Base-by-base conservation (phyloP, 805 yeast genomes). In the Scheffersomyces amazonensis region DNA sequence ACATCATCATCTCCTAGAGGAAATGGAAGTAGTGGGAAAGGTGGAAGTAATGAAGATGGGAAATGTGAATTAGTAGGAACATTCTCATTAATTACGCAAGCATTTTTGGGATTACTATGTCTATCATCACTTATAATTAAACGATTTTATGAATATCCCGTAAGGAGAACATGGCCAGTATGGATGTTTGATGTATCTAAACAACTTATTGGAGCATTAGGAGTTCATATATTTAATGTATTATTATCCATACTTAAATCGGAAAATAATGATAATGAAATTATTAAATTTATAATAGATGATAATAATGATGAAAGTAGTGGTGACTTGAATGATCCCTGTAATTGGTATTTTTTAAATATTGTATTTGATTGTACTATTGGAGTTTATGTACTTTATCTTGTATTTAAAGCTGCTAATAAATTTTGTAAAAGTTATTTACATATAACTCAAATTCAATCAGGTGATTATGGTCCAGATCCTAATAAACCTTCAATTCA, bases 321-420 rank as follows among this genome's bases (percentile, higher is more conserved):
- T 25, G 77, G 23, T n/a, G 47, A 48, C 19, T 46, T 41, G 16
- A 46, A 24, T 11, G 49, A 50, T 32, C 95, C 96, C 6, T 93
- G 98, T 61, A 91, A 87, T 49, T 93, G 96, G 93, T 91, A 93
- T 65, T 91, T 91, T 54, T 67, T 93, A 38, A 91, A 87, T 52
- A 75, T 91, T 27, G 71, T 91, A 20, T 76, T 91, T 55, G 99
- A 91, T 59, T 90, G 98, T 30, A 91, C 99, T 0, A 73, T 90
- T 5, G 99, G 99, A 0, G 91, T 91, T 2, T 95, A 95, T 5
- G 76, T 91, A 2, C 69, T 90, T 20, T 74, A 74, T 41, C 43
- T 69, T 2, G 66, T 81, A 1, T 83, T 81, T 54, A 62, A 58
- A 12, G 37, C 69, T 2, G 75, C 77, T 16, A 67, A 66, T 44